Evolutionary conservation across 176 grass and related monocot species (phyloP).

Genomic region (Triticum aestivum): IWGSC_CS_RefSeq_v2.1 NC_057799.1:568175012-568175511

Average conservation of each 20-base stretch:
- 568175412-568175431: neutral
- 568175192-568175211: neutral
- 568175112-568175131: too few species aligned
- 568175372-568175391: neutral
- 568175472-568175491: neutral
- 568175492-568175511: neutral
- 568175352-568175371: neutral
- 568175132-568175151: too few species aligned
- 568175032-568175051: neutral
- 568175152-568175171: neutral
- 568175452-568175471: neutral
- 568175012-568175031: neutral
- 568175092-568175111: too few species aligned
- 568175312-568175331: neutral
- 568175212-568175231: neutral
- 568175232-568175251: neutral
- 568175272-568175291: neutral
- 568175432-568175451: neutral
- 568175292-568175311: neutral
- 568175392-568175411: conserved; percentile 9
- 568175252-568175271: neutral
- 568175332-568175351: neutral
- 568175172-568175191: neutral
- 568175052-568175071: neutral
- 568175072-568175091: too few species aligned